Percentiles rank a stretch among this genome's conserved stretches.
phyloP scores from a whole-genome alignment of 2,329 filamentous ascomycete species.

The Macrophomina tecta region DNA sequence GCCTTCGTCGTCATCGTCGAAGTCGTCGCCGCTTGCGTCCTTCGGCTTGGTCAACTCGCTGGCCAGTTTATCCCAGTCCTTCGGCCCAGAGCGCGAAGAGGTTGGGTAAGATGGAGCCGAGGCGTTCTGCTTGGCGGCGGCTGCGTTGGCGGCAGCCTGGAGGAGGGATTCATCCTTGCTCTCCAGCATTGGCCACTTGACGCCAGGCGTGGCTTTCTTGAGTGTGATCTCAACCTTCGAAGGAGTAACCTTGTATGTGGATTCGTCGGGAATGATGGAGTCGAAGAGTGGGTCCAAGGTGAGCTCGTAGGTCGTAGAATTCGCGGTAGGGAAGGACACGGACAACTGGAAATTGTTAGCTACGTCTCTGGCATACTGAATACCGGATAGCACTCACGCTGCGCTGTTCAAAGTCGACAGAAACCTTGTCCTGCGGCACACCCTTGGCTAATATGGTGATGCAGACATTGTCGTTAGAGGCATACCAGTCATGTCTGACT shows the following conservation, averaged over 20 bases:
- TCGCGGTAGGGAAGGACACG: slow-evolving; percentile 64
- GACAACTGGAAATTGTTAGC: slow-evolving; percentile 50
- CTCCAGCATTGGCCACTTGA: slow-evolving; percentile 72
- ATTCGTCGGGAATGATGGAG: slow-evolving; percentile 65
- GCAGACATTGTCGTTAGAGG: slow-evolving; percentile 65
- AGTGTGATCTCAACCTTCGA: slow-evolving; percentile 82
- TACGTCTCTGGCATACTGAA: no score
- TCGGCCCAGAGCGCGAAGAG: slow-evolving; percentile 80
- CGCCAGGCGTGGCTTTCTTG: slow-evolving; percentile 67
- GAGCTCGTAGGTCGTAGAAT: slow-evolving; percentile 64
- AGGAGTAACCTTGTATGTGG: slow-evolving; percentile 69
- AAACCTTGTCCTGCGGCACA: slow-evolving; percentile 62
- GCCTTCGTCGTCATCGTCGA: slow-evolving; percentile 46
- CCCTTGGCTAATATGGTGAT: slow-evolving; percentile 71
- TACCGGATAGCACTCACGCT: slow-evolving; percentile 45
- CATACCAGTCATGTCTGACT: slow-evolving; percentile 73
- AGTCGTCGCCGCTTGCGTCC: slow-evolving; percentile 33
- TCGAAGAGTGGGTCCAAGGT: slow-evolving; percentile 71
- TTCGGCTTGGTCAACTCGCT: slow-evolving; percentile 49
- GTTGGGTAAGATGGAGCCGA: slow-evolving; percentile 76
- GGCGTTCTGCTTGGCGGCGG: slow-evolving; percentile 33
- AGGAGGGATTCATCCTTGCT: slow-evolving; percentile 35
- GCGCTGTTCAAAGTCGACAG: slow-evolving; percentile 58
- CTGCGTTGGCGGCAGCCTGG: slow-evolving; percentile 25
- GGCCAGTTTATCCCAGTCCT: slow-evolving; percentile 88